A percentile compares a stretch with the other conserved stretches of the same genome.
phyloP scores from a whole-genome alignment of 2,329 filamentous ascomycete species.

The Chaetomiaceae sp. region DNA sequence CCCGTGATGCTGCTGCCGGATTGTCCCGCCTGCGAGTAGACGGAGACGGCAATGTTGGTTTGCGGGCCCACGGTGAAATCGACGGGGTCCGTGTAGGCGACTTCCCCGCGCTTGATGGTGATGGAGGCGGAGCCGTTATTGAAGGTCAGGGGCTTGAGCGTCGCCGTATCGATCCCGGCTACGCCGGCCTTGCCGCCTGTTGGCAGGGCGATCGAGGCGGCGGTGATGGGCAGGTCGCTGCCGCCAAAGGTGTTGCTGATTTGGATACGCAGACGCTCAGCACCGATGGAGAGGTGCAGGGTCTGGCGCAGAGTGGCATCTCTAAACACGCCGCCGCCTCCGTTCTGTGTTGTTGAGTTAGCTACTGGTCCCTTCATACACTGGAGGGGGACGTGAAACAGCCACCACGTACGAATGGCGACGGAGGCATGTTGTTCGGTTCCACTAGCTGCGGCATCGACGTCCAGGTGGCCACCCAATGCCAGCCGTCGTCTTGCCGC shows the following conservation, averaged over 20 bases:
- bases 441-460: slow-evolving; percentile 64
- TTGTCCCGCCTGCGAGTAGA: slow-evolving; percentile 57
- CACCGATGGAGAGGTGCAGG: slow-evolving; percentile 53
- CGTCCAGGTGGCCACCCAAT: slow-evolving; percentile 63
- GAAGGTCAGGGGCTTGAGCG: slow-evolving; percentile 55
- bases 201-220: slow-evolving; percentile 54
- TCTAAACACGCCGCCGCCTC: slow-evolving; percentile 46
- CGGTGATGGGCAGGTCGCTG: slow-evolving; percentile 56
- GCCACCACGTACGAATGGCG: slow-evolving; percentile 51
- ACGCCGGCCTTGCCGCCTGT: slow-evolving; percentile 50
- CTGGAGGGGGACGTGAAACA: too few species aligned
- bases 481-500: slow-evolving; percentile 33
- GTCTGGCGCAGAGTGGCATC: slow-evolving; percentile 65
- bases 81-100: slow-evolving; percentile 59
- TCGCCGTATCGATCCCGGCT: slow-evolving; percentile 47
- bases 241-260: slow-evolving; percentile 63
- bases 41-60: slow-evolving; percentile 52
- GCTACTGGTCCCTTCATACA: too few species aligned
- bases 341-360: background rate
- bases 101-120: slow-evolving; percentile 51
- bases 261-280: slow-evolving; percentile 54
- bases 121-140: slow-evolving; percentile 46
- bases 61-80: slow-evolving; percentile 48
- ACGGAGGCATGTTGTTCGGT: slow-evolving; percentile 55
- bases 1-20: slow-evolving; percentile 53